A percentile compares a stretch with the other conserved stretches of the same genome.
Evolutionary conservation across 1,139 yeast genomes (phyloP).

Genomic region (Zhuliangozyma blackwelliae): DNA sequence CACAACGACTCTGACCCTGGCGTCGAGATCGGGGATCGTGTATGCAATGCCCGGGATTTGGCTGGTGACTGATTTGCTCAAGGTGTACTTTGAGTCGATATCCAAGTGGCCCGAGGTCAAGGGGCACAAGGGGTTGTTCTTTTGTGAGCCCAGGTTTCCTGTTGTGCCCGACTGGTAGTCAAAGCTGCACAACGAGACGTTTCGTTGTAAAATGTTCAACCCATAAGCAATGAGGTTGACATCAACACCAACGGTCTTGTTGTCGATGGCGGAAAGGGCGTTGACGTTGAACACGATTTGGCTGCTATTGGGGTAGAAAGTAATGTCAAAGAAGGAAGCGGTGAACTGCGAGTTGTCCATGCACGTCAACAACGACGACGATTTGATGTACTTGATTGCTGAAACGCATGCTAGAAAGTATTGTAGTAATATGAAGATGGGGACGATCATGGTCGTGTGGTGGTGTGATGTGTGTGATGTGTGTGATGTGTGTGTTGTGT

Average conservation of each 20-base stretch:
- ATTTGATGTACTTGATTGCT: slow-evolving; percentile 34
- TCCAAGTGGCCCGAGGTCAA: slow-evolving; percentile 84
- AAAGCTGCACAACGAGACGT: slow-evolving; percentile 61
- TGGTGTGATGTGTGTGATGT: no score
- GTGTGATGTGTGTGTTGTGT: no score
- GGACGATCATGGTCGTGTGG: slow-evolving; percentile 9
- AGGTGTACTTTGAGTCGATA: slow-evolving; percentile 47
- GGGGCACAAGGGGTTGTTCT: slow-evolving; percentile 52
- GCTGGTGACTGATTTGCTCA: slow-evolving; percentile 40
- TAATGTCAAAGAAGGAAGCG: slow-evolving; percentile 80
- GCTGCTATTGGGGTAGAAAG: slow-evolving; percentile 59
- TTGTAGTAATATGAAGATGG: background rate
- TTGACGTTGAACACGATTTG: slow-evolving; percentile 64
- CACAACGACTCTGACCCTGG: slow-evolving; percentile 67
- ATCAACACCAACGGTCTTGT: slow-evolving; percentile 64
- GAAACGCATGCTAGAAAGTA: slow-evolving; percentile 11
- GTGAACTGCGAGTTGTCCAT: slow-evolving; percentile 88
- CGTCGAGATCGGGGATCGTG: slow-evolving; percentile 92
- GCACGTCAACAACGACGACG: slow-evolving; percentile 85
- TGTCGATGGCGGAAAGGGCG: slow-evolving; percentile 73
- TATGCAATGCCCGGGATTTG: slow-evolving; percentile 79
- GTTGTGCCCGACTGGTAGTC: slow-evolving; percentile 23
- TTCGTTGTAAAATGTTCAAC: slow-evolving; percentile 53
- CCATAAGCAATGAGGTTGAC: slow-evolving; percentile 80
- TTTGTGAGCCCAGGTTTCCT: slow-evolving; percentile 25